These are phyloP conservation scores for Tarenaya hassleriana DNA, from an alignment of 345 rosid species.

Conservation along the genomic window DNA sequence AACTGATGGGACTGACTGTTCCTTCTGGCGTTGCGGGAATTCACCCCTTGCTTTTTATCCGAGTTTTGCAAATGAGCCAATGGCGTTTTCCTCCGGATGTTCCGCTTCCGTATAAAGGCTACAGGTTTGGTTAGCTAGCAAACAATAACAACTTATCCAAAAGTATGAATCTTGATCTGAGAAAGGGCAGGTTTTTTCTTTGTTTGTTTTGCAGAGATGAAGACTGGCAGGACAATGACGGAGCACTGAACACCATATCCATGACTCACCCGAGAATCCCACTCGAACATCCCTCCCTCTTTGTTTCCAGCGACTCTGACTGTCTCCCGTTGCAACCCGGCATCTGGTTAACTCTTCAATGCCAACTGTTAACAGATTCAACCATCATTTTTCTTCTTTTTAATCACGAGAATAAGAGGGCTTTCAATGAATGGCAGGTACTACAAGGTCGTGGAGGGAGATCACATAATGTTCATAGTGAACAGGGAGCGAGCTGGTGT, in stretches of 20 bases:
- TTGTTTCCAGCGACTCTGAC: slow-evolving; percentile 47
- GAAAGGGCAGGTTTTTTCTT: too few species aligned
- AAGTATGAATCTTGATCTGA: neutral
- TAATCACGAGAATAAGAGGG: too few species aligned
- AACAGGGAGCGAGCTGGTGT: slow-evolving; percentile 91
- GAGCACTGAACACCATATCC: slow-evolving; percentile 88
- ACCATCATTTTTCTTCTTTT: too few species aligned
- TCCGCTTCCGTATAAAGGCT: slow-evolving; percentile 80
- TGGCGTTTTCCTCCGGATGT: slow-evolving; percentile 68
- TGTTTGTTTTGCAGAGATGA: slow-evolving; percentile 57
- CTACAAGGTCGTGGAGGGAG: slow-evolving; percentile 85
- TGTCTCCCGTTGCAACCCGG: slow-evolving; percentile 71
- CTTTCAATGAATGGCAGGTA: slow-evolving; percentile 47
- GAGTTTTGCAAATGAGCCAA: slow-evolving; percentile 81
- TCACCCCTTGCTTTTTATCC: slow-evolving; percentile 75
- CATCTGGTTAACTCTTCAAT: slow-evolving; percentile 59
- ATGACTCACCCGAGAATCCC: slow-evolving; percentile 92
- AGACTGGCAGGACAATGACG: slow-evolving; percentile 95
- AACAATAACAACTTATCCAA: too few species aligned
- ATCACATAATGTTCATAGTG: slow-evolving; percentile 72
- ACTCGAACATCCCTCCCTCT: slow-evolving; percentile 54
- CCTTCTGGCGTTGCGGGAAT: slow-evolving; percentile 72
- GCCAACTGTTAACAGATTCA: neutral
- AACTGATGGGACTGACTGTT: slow-evolving; percentile 54
- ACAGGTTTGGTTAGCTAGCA: too few species aligned